These are phyloP conservation scores for Tricholoma sp. DNA, from an alignment of 768 basidiomycete genomes.

Conservation along the genomic window DNA sequence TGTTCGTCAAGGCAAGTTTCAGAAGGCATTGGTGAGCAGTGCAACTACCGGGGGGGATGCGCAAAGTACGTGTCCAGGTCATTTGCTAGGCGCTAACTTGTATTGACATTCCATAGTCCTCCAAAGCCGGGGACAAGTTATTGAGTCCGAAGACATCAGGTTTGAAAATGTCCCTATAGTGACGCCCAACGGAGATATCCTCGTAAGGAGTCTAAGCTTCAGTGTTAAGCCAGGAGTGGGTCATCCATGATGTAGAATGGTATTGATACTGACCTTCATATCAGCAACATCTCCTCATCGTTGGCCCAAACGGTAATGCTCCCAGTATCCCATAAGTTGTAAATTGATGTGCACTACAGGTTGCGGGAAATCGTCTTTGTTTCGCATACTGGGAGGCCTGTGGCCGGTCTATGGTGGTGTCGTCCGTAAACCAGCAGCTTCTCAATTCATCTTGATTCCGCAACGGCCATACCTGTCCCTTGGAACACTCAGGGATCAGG, in stretches of 20 bases:
- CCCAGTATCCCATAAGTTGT: not conserved
- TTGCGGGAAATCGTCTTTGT: constrained; percentile 86
- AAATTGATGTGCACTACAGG: constrained; percentile 31
- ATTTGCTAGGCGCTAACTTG: not conserved
- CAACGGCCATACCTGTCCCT: constrained; percentile 94
- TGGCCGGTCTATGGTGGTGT: constrained; percentile 84
- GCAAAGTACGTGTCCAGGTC: constrained; percentile 46
- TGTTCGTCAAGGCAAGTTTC: constrained; percentile 75
- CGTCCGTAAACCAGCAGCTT: constrained; percentile 84
- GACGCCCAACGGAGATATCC: constrained; percentile 91
- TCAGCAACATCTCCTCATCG: constrained; percentile 86
- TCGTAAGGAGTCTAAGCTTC: constrained; percentile 83
- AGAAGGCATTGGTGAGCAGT: constrained; percentile 82
- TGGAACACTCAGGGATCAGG: constrained; percentile 92
- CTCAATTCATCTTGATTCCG: constrained; percentile 90
- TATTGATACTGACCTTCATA: constrained; percentile 4
- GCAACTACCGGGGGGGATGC: constrained; percentile 69
- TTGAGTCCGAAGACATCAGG: constrained; percentile 83
- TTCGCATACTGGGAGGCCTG: constrained; percentile 94
- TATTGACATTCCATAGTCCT: constrained; percentile 49
- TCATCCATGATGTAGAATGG: constrained; percentile 2
- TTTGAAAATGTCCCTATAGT: constrained; percentile 95
- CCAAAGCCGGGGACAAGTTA: constrained; percentile 68
- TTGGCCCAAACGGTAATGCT: constrained; percentile 82
- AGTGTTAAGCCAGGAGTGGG: constrained; percentile 80